These are phyloP conservation scores for Arthrobotrys sinensis DNA, from an alignment of 2,329 filamentous ascomycete genomes.

Conservation along the genomic window DNA sequence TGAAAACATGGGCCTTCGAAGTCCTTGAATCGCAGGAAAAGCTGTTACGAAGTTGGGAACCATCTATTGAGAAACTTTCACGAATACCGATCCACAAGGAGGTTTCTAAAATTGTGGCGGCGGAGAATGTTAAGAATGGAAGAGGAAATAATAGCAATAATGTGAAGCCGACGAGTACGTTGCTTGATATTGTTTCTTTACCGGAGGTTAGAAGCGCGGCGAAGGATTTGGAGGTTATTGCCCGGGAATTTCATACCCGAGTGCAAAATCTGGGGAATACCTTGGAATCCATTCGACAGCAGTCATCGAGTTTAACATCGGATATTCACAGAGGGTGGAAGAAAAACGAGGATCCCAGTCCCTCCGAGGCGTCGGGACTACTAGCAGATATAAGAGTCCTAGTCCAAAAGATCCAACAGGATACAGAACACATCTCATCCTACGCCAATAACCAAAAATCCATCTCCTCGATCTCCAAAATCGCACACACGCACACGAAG, in stretches of 20 bases:
- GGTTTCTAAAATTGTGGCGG: slow-evolving; percentile 78
- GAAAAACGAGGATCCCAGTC: slow-evolving; percentile 65
- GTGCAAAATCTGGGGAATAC: slow-evolving; percentile 75
- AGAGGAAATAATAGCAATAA: too few relatives aligned
- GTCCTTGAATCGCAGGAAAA: slow-evolving; percentile 78
- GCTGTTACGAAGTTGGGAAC: slow-evolving; percentile 78
- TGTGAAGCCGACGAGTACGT: slow-evolving; percentile 70
- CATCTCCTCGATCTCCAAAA: slow-evolving; percentile 75
- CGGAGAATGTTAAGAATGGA: slow-evolving; percentile 78
- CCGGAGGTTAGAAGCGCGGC: slow-evolving; percentile 71
- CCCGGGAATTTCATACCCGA: slow-evolving; percentile 75
- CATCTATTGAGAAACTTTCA: slow-evolving; percentile 76
- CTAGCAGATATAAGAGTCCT: slow-evolving; percentile 89
- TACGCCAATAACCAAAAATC: slow-evolving; percentile 79
- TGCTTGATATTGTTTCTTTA: slow-evolving; percentile 43
- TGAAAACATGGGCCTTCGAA: slow-evolving; percentile 79
- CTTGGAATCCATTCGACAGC: slow-evolving; percentile 74
- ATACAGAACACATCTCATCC: slow-evolving; percentile 82
- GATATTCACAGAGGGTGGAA: slow-evolving; percentile 66
- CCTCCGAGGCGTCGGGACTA: slow-evolving; percentile 77
- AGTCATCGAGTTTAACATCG: slow-evolving; percentile 68
- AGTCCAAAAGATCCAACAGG: slow-evolving; percentile 86
- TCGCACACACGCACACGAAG: slow-evolving; percentile 76
- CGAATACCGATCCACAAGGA: slow-evolving; percentile 76
- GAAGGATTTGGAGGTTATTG: slow-evolving; percentile 73